Base-by-base conservation (phyloP, 129 eudicot genomes). In the Tanacetum coccineum region DNA sequence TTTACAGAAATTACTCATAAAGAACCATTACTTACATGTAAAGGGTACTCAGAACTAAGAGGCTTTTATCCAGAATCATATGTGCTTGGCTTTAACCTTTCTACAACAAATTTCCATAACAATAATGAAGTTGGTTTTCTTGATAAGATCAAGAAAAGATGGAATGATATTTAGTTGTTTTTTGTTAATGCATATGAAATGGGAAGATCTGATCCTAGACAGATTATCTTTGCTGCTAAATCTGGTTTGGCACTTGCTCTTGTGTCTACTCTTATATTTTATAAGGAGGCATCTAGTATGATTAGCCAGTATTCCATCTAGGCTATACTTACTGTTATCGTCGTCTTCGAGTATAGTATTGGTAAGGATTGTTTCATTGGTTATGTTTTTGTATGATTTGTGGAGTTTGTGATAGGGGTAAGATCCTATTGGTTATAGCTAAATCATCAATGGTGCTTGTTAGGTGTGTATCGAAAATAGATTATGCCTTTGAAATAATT, bases 271-370 rank as follows among this genome's bases (percentile, higher is more conserved):
- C 87, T 93, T 40, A 87, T 93, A 17, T 93, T 93, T 28, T 84
- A 86, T 60, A 89, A 81, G 59, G 96, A 89, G 70, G 92, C 99
- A 32, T 58, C 83, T 9, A 76, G 26, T 59, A 79, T 73, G 47
- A 79, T 93, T 26, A 76, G 82, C 28, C 78, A 81, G 3, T 71
- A 89, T 70, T 86, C 99, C 32, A 85, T 93, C 58, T 93, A 96
- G 99, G 99, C 87, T 15, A 89, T 93, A 36, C 85, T 93, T 12
- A 93, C 99, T 48, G 99, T 93, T 46, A 95, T 93, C 2, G 99
- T 93, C 3, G 99, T 93, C 15, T 93, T 93, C 18, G 99, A 93
- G 64, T 93, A 89, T 78, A 93, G 96, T 85, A 77, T 93, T 68
- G 99, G 99, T 93, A 74, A 20, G 71, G 21, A n/a, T n/a, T n/a